phyloP scores from a whole-genome alignment of 495 filamentous ascomycete species.

The Cercophora sp. region DNA sequence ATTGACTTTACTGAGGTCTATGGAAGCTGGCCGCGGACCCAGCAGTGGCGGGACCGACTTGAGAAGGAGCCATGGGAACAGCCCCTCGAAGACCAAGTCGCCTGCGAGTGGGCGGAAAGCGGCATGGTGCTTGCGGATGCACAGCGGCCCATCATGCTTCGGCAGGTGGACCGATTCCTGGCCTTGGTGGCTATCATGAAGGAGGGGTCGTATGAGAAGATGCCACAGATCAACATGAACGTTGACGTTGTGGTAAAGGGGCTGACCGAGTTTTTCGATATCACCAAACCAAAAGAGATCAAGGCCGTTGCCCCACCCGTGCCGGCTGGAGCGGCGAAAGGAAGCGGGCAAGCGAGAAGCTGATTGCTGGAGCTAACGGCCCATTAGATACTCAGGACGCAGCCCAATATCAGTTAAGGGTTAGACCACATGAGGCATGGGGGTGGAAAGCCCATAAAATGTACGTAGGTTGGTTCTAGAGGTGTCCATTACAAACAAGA shows the following conservation, averaged over 20 bases:
- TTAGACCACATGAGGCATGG: too few relatives aligned
- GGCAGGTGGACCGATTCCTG: slow-evolving; percentile 87
- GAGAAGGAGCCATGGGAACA: slow-evolving; percentile 58
- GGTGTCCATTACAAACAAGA: too few relatives aligned
- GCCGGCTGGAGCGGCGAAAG: background rate
- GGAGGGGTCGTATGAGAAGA: slow-evolving; percentile 57
- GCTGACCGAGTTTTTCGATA: slow-evolving; percentile 53
- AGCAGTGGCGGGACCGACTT: slow-evolving; percentile 48
- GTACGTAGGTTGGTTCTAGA: too few relatives aligned
- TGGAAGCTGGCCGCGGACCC: slow-evolving; percentile 61
- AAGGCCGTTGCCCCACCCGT: background rate
- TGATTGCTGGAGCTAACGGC: background rate
- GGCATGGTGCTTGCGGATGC: slow-evolving; percentile 73
- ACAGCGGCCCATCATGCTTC: slow-evolving; percentile 74
- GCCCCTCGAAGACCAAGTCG: slow-evolving; percentile 60
- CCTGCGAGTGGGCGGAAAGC: slow-evolving; percentile 69
- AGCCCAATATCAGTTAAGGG: too few relatives aligned
- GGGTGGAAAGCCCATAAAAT: too few relatives aligned
- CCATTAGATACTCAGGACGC: too few relatives aligned
- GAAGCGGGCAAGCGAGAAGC: background rate
- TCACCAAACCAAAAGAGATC: slow-evolving; percentile 45
- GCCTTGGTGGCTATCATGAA: slow-evolving; percentile 74
- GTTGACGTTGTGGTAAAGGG: slow-evolving; percentile 53
- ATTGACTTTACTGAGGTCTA: slow-evolving; percentile 95
- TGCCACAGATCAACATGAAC: slow-evolving; percentile 57